Percentiles rank a stretch among this genome's conserved stretches.
Evolutionary conservation across 2,329 filamentous ascomycete species (phyloP).

Genomic region (Sporothrix dimorphospora): DNA sequence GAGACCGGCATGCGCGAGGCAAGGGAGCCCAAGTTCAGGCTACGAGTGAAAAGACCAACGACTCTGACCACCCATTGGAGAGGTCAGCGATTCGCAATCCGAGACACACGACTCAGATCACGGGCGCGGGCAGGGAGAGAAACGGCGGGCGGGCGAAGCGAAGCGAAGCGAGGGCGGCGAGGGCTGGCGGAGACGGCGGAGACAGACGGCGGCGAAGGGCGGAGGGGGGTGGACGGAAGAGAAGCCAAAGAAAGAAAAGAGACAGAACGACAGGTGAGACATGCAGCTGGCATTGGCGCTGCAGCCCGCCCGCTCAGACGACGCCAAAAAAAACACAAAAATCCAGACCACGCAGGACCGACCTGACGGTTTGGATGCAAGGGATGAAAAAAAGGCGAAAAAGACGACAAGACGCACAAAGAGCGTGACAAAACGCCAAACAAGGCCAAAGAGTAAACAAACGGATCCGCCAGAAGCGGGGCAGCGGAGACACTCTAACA

Average conservation of each 20-base stretch:
- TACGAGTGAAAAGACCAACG: background rate
- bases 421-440: background rate
- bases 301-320: background rate
- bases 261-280: constrained; percentile 5
- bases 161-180: background rate
- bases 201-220: background rate
- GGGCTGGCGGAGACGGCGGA: background rate
- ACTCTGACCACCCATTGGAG: background rate
- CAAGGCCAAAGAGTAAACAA: background rate
- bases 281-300: background rate
- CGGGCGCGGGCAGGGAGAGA: constrained; percentile 9
- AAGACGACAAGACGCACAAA: background rate
- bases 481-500: background rate
- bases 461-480: background rate
- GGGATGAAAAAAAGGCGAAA: constrained; percentile 11
- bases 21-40: constrained; percentile 11
- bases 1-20: constrained; percentile 18
- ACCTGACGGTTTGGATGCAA: constrained; percentile 19
- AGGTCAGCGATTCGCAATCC: constrained; percentile 5
- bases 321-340: background rate
- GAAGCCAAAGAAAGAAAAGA: background rate
- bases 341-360: constrained; percentile 15
- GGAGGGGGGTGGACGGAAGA: constrained; percentile 11
- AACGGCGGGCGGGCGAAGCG: background rate
- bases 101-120: constrained; percentile 26